Percentiles rank a stretch among this genome's conserved stretches.
Evolutionary conservation across 768 basidiomycete species (phyloP).

Genomic region (Leccinum longicurvipes): DNA sequence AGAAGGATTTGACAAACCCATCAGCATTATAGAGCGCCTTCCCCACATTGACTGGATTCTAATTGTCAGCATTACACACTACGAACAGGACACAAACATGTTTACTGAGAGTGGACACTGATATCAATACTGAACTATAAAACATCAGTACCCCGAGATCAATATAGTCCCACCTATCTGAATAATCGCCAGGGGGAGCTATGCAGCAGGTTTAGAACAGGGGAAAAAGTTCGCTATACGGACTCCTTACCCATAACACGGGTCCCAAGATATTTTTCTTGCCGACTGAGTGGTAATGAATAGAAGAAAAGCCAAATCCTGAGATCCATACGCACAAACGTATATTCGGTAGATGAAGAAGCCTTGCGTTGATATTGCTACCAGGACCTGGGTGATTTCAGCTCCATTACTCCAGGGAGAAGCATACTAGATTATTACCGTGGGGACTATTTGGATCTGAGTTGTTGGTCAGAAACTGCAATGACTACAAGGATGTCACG

Average conservation of each 20-base stretch:
- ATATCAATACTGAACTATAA: too few species aligned
- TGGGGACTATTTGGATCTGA: neutral
- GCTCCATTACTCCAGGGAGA: neutral
- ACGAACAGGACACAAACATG: neutral
- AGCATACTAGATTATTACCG: neutral
- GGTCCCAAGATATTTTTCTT: neutral
- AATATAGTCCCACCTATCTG: neutral
- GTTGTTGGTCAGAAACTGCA: neutral
- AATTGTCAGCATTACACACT: neutral
- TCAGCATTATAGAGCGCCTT: neutral
- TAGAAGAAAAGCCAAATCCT: too few species aligned
- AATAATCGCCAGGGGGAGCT: neutral
- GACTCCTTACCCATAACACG: neutral
- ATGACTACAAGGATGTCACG: neutral
- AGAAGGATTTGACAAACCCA: neutral
- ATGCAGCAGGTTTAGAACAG: neutral
- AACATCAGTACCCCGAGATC: neutral
- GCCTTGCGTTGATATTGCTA: neutral
- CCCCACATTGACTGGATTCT: neutral
- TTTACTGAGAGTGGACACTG: neutral
- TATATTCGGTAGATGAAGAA: constrained; percentile 1
- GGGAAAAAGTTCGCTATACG: too few species aligned
- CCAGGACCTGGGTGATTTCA: neutral
- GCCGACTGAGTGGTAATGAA: neutral
- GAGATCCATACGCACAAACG: neutral